phyloP scores from a whole-genome alignment of 2,329 filamentous ascomycete species.

The Septoria linicola region DNA sequence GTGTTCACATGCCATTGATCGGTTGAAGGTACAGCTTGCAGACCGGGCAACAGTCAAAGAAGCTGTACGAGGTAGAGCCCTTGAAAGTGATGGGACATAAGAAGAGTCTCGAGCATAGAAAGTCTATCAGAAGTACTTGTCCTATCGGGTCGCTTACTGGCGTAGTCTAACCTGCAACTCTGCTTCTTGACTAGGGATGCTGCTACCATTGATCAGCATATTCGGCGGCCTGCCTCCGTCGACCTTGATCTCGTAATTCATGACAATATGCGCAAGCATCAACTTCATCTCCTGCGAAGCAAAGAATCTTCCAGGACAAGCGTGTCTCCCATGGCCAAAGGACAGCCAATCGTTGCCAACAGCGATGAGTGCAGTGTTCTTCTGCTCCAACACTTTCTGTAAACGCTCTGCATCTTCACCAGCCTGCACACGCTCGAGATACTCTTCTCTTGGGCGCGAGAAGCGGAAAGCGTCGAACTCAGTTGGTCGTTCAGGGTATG shows the following conservation, averaged over 20 bases:
- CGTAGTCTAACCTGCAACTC: constrained; percentile 19
- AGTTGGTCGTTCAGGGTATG: constrained; percentile 26
- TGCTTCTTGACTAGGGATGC: constrained; percentile 13
- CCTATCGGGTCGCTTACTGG: no score
- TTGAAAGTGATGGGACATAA: no score
- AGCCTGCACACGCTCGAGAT: constrained; percentile 5
- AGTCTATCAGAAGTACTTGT: no score
- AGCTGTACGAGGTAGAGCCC: no score
- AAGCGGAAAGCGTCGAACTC: constrained; percentile 33
- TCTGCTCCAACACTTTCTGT: constrained; percentile 16
- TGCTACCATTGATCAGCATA: constrained; percentile 19
- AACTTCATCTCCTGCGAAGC: constrained; percentile 49
- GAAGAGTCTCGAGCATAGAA: no score
- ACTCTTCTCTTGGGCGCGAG: constrained; percentile 19
- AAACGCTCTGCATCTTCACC: constrained; percentile 6
- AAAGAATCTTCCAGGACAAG: constrained; percentile 46
- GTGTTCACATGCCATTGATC: no score
- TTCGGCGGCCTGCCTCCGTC: constrained; percentile 22
- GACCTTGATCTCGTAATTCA: constrained; percentile 42
- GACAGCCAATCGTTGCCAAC: constrained; percentile 12
- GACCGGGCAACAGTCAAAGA: no score
- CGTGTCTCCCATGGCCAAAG: constrained; percentile 27
- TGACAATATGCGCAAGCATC: constrained; percentile 44
- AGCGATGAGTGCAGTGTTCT: constrained; percentile 18
- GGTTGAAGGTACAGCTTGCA: no score